phyloP scores from a whole-genome alignment of 2,329 filamentous ascomycete species.

The Bipolaris zeicola region DNA sequence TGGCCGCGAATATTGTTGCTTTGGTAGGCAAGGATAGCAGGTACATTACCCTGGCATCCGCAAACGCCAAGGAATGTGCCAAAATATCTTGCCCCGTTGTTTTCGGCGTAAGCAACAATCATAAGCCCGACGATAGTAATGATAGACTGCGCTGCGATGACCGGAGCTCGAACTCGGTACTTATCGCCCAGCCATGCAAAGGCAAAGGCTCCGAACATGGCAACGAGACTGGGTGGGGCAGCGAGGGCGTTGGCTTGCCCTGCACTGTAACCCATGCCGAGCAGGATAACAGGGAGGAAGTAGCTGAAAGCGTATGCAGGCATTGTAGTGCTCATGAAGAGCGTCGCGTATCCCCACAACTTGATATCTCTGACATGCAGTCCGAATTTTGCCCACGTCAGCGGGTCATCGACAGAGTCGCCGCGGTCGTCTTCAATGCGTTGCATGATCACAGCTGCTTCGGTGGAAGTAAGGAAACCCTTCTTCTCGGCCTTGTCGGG shows the following conservation, averaged over 20 bases:
- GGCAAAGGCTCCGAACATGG: conserved; percentile 30
- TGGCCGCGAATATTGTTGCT: conserved; percentile 34
- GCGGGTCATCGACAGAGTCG: conserved; percentile 28
- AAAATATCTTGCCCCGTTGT: conserved; percentile 33
- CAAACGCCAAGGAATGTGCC: conserved; percentile 33
- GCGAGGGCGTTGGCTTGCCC: conserved; percentile 26
- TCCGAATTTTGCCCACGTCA: conserved; percentile 27
- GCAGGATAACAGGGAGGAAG: conserved; percentile 36
- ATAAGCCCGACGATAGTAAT: conserved; percentile 32
- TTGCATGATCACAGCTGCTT: conserved; percentile 26
- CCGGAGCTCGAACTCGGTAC: conserved; percentile 29
- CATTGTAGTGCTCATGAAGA: conserved; percentile 32
- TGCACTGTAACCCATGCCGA: conserved; percentile 30
- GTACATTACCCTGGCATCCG: conserved; percentile 28
- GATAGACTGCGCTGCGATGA: conserved; percentile 28
- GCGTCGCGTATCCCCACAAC: conserved; percentile 31
- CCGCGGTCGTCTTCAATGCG: conserved; percentile 34
- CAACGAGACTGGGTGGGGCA: conserved; percentile 33
- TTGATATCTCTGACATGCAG: conserved; percentile 28
- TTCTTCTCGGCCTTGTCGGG: conserved; percentile 33
- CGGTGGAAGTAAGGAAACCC: conserved; percentile 26
- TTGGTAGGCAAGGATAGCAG: conserved; percentile 34
- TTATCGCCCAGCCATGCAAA: conserved; percentile 36
- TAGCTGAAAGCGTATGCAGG: conserved; percentile 35
- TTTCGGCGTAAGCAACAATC: conserved; percentile 31